Evolutionary conservation across 305 asterid genomes (phyloP).

Genomic region (Fraxinus albicans): DNA sequence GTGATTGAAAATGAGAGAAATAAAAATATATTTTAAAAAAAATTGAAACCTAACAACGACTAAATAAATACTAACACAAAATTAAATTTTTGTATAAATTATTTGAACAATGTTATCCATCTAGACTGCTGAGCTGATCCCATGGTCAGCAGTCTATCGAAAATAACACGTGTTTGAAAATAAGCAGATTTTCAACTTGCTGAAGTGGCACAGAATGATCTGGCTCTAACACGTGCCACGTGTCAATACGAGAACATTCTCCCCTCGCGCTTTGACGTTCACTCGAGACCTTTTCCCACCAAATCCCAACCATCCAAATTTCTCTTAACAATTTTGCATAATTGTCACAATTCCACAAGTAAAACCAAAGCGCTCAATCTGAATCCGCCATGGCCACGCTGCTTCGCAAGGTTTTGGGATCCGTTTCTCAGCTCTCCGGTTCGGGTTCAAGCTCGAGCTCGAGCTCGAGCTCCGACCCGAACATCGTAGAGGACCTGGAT

Average conservation of each 20-base stretch:
- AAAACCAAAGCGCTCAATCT: not conserved
- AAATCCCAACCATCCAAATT: not conserved
- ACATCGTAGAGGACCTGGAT: conserved; percentile 41
- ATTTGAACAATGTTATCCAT: too few relatives aligned
- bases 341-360: not conserved
- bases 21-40: too few relatives aligned
- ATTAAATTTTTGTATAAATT: too few relatives aligned
- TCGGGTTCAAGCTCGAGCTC: conserved; percentile 30
- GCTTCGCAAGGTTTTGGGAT: conserved; percentile 65
- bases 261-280: not conserved
- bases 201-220: not conserved
- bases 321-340: not conserved
- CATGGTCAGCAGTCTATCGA: too few relatives aligned
- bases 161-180: too few relatives aligned
- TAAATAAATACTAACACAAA: too few relatives aligned
- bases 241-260: not conserved
- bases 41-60: too few relatives aligned
- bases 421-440: conserved; percentile 50
- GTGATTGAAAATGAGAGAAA: too few relatives aligned
- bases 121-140: too few relatives aligned
- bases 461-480: conserved; percentile 26
- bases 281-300: not conserved
- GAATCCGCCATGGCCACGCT: conserved; percentile 45
- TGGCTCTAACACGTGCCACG: not conserved
- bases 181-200: not conserved